Base-by-base conservation (phyloP, 1,139 yeast genomes). In the Pichia sp. region DNA sequence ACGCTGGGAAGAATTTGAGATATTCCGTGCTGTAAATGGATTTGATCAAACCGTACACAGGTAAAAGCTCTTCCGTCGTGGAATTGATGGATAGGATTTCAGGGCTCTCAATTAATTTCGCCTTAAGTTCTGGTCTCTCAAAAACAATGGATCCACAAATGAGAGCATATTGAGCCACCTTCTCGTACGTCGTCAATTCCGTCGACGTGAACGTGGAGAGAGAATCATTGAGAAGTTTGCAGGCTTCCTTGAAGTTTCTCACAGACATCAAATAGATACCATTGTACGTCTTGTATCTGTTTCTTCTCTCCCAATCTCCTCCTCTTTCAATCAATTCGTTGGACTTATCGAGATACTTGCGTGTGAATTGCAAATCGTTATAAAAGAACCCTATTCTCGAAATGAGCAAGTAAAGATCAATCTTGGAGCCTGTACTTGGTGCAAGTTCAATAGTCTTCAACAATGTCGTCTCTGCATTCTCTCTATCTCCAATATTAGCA, bases 261-360 rank as follows among this genome's bases (percentile, higher is more conserved):
- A 91, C 79, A 13, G 95, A 83, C 70, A 91, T 64, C 34, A 76
- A 67, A 58, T 85, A 85, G 37, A 91, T 71, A 17, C 98, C 98
- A 45, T 74, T 64, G 62, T 91, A 93, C 7, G 97, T 86, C 64
- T 93, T 91, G 67, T 75, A 86, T 50, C 96, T 69, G 64, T 93
- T 91, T 55, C 96, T 77, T 60, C 98, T 84, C 63, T 93, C 98
- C 98, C 99, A 91, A 59, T 91, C 99, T 41, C 98, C 98, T 35
- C 98, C 98, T 53, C 86, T 82, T 52, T 91, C 98, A 53, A 91
- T 86, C 55, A 85, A 66, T 29, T 65, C 57, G 53, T 82, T 77
- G 27, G 81, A 76, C 48, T 79, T 79, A 39, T 82, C 94, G 51
- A 93, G 70, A 55, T 81, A 79, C 52, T 78, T 77, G 41, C 78